phyloP scores from a whole-genome alignment of 768 basidiomycete species.

The Naganishia friedmannii region DNA sequence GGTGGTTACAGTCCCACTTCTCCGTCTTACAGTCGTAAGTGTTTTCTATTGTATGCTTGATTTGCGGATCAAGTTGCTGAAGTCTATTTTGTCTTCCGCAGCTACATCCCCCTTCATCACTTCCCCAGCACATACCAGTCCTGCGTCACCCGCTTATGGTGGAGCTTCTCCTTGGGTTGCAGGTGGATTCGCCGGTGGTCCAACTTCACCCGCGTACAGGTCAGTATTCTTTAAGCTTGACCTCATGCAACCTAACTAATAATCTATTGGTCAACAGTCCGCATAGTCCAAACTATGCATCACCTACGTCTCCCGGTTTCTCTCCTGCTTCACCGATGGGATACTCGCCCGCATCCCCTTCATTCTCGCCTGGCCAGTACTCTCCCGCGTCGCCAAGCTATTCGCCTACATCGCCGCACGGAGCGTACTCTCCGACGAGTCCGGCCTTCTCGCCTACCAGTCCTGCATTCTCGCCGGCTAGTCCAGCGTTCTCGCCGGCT shows the following conservation, averaged over 20 bases:
- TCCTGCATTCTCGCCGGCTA: slow-evolving; percentile 77
- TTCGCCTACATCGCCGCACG: slow-evolving; percentile 35
- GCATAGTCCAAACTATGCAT: slow-evolving; percentile 61
- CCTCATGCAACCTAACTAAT: not conserved
- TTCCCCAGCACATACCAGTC: slow-evolving; percentile 26
- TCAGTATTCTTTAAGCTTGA: not conserved
- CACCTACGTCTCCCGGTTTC: slow-evolving; percentile 23
- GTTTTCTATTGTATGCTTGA: slow-evolving; percentile 54
- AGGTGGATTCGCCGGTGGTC: slow-evolving; percentile 7
- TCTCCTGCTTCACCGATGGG: slow-evolving; percentile 41
- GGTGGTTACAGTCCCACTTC: slow-evolving; percentile 88
- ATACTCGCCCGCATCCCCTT: slow-evolving; percentile 47
- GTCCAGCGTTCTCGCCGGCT: slow-evolving; percentile 43
- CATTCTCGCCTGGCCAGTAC: slow-evolving; percentile 50
- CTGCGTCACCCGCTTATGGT: slow-evolving; percentile 25
- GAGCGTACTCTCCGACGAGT: slow-evolving; percentile 46
- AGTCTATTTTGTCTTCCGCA: slow-evolving; percentile 31
- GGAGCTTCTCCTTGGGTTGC: slow-evolving; percentile 31
- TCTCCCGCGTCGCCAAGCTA: slow-evolving; percentile 47
- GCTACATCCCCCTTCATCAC: slow-evolving; percentile 44
- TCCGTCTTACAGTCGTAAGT: slow-evolving; percentile 59
- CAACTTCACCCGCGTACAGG: slow-evolving; percentile 29
- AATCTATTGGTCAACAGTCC: slow-evolving; percentile 4
- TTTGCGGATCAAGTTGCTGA: slow-evolving; percentile 30
- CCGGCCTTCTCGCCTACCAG: slow-evolving; percentile 48